Evolutionary conservation across 1,139 yeast species (phyloP).

Genomic region (Spencermartinsiella ligniputridi): DNA sequence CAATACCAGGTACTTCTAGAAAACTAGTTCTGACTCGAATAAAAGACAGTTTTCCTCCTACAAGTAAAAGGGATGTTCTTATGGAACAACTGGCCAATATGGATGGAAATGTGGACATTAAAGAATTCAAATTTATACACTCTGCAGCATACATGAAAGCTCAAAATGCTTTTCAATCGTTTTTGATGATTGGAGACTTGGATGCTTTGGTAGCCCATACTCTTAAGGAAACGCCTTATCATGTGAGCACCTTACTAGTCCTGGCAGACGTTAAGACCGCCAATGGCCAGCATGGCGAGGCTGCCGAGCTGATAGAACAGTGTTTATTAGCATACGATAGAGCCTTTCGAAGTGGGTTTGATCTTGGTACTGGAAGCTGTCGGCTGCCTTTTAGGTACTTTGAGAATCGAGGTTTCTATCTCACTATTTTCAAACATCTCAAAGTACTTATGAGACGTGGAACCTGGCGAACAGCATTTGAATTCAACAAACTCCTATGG

Average conservation of each 20-base stretch:
- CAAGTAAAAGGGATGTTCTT: constrained; percentile 54
- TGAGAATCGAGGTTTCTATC: constrained; percentile 71
- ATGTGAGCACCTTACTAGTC: constrained; percentile 73
- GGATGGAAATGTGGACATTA: constrained; percentile 17
- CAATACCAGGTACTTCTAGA: constrained; percentile 68
- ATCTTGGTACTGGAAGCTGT: constrained; percentile 46
- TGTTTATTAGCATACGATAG: constrained; percentile 79
- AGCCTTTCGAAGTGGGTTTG: constrained; percentile 49
- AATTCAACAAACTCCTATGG: constrained; percentile 65
- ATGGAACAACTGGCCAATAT: constrained; percentile 51
- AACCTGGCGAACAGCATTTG: constrained; percentile 69
- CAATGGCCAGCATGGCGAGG: constrained; percentile 56
- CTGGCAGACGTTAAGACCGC: constrained; percentile 75
- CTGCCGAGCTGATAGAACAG: constrained; percentile 61
- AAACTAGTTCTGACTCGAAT: constrained; percentile 66
- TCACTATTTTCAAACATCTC: constrained; percentile 70
- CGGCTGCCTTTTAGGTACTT: constrained; percentile 74
- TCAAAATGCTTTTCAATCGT: constrained; percentile 35
- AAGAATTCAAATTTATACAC: constrained; percentile 40
- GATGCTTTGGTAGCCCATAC: constrained; percentile 41
- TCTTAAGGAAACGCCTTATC: constrained; percentile 58
- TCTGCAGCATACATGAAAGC: constrained; percentile 25
- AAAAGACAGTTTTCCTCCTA: constrained; percentile 79
- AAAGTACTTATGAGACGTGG: constrained; percentile 71
- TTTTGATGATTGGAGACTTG: constrained; percentile 45